These are phyloP conservation scores for Fremontodendron californicum DNA, from an alignment of 345 rosid species.

Conservation along the genomic window DNA sequence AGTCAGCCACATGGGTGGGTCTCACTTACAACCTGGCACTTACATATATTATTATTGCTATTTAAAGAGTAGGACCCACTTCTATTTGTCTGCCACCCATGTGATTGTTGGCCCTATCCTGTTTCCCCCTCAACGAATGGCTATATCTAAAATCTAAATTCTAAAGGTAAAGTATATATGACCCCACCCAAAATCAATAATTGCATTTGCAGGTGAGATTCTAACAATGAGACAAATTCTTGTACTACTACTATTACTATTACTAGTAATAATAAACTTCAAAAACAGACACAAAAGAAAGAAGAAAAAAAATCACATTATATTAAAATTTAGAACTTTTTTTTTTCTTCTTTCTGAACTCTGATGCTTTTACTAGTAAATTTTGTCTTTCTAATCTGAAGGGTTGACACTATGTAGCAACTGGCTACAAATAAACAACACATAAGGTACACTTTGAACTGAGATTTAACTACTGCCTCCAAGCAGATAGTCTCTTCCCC, in stretches of 20 bases:
- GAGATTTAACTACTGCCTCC: background rate
- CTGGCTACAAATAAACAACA: slow-evolving; percentile 9
- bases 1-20: slow-evolving; percentile 30
- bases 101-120: slow-evolving; percentile 21
- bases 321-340: background rate
- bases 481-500: too few relatives aligned
- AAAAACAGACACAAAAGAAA: background rate
- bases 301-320: too few relatives aligned
- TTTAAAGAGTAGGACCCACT: slow-evolving; percentile 15
- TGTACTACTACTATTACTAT: background rate
- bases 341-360: too few relatives aligned
- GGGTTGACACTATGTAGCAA: background rate
- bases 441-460: background rate
- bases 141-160: background rate
- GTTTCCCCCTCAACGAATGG: slow-evolving; percentile 13
- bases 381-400: too few relatives aligned
- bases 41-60: background rate
- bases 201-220: background rate
- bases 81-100: slow-evolving; percentile 32
- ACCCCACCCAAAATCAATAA: slow-evolving; percentile 16
- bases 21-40: slow-evolving; percentile 40
- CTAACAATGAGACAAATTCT: slow-evolving; percentile 11
- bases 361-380: too few relatives aligned
- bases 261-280: too few relatives aligned
- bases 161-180: background rate